Base-by-base conservation (phyloP, 2,329 filamentous ascomycete species). In the Aspergillus udagawae region DNA sequence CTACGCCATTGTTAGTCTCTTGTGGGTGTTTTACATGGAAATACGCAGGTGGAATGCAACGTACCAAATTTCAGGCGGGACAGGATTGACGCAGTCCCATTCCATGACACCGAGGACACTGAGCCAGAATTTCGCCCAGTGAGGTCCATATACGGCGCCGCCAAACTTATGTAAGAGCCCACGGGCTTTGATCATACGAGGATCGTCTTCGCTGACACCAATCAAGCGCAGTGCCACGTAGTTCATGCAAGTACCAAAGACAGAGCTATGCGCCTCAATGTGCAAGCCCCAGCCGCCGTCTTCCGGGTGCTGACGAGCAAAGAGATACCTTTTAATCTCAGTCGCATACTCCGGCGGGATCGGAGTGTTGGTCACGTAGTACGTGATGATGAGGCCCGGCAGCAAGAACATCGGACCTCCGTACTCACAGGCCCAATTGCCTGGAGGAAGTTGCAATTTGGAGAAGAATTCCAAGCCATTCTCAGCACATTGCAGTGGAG, bases 261-360 rank as follows among this genome's bases (percentile, higher is more conserved):
- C 92, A 0, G 90, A 92, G 70, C 90, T 96, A 65, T 96, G 89
- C 20, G 87, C 94, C 73, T 99, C 94, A 55, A 96, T 95, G 66
- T 99, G 94, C 41, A 99, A 78, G 0, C 94, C 94, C 94, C 94
- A 99, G 6, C 94, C 94, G n/a, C 94, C 93, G 73, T 97, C 91
- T 51, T 90, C 84, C 0, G 90, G 88, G 64, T 96, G 80, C 51
- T 93, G 91, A 53, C 92, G 86, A 3, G 91, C 90, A 68, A 91
- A 90, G 1, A 99, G 80, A 74, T 99, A 99, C 65, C 93, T 91
- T 71, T 88, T 93, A 70, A 99, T 95, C 73, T 96, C 94, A 48
- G 86, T 91, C 23, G 88, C 87, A 72, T 92, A 88, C 57, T 89
- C 85, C 60, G 86, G 84, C 1, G 92, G 87, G 56, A 99, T 90